phyloP scores from a whole-genome alignment of 2,329 filamentous ascomycete genomes.

The Diaporthe sp. region DNA sequence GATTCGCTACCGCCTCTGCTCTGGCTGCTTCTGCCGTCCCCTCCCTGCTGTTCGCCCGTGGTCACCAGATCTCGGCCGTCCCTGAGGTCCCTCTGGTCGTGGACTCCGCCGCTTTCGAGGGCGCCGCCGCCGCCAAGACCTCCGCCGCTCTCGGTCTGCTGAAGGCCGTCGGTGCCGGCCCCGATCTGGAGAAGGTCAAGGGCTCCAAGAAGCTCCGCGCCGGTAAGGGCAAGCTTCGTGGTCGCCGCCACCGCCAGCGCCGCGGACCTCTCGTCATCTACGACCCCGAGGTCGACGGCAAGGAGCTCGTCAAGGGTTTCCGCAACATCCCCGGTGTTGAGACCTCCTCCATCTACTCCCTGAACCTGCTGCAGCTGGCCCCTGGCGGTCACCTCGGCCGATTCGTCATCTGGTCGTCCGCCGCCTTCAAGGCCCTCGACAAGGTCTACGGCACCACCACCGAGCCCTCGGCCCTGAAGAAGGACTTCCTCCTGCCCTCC shows the following conservation, averaged over 20 bases:
- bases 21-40: conserved; percentile 96
- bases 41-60: conserved; percentile 95
- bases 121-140: conserved; percentile 87
- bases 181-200: conserved; percentile 96
- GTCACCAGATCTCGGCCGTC: conserved; percentile 92
- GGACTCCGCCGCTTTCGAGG: conserved; percentile 89
- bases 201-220: conserved; percentile 96
- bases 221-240: conserved; percentile 98
- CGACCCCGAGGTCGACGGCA: conserved; percentile 94
- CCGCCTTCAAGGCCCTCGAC: conserved; percentile 96
- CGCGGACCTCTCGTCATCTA: conserved; percentile 98
- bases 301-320: conserved; percentile 93
- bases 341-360: conserved; percentile 91
- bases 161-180: conserved; percentile 89
- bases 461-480: conserved; percentile 92
- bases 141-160: conserved; percentile 88
- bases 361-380: conserved; percentile 99
- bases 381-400: conserved; percentile 98
- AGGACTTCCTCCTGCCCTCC: conserved; percentile 97
- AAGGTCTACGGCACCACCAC: conserved; percentile 96
- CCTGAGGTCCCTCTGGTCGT: conserved; percentile 98
- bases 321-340: conserved; percentile 99
- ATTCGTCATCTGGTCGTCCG: conserved; percentile 99
- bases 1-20: conserved; percentile 97
- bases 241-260: conserved; percentile 96